Evolutionary conservation across 2,329 filamentous ascomycete species (phyloP).

Genomic region (Truncatella angustata): DNA sequence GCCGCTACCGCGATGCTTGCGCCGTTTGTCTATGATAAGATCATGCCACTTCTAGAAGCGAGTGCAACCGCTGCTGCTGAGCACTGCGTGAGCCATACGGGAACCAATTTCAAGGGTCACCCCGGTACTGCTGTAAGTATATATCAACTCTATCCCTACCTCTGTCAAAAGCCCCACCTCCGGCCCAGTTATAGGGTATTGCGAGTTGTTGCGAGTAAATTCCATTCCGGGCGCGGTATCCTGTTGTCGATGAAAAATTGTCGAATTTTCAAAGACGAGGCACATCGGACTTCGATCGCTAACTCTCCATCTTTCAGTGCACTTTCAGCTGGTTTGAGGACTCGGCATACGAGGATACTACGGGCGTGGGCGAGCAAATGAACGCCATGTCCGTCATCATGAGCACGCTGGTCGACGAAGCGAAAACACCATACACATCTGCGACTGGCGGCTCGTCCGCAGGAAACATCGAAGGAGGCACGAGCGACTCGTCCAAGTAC

Average conservation of each 20-base stretch:
- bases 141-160: neutral
- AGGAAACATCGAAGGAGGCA: constrained; percentile 23
- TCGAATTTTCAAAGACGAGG: too few species aligned
- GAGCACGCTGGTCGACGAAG: constrained; percentile 35
- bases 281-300: neutral
- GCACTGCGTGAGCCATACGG: constrained; percentile 20
- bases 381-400: constrained; percentile 51
- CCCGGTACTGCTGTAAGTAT: constrained; percentile 29
- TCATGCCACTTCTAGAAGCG: constrained; percentile 22
- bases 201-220: too few species aligned
- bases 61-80: constrained; percentile 38
- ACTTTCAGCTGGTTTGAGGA: constrained; percentile 49
- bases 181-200: too few species aligned
- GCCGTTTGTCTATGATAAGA: constrained; percentile 19
- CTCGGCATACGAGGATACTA: constrained; percentile 45
- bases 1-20: constrained; percentile 36
- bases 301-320: constrained; percentile 33
- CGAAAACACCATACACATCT: constrained; percentile 16
- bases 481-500: constrained; percentile 19
- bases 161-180: too few species aligned
- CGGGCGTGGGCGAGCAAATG: constrained; percentile 55
- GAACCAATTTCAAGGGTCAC: constrained; percentile 16
- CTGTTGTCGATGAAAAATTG: too few species aligned
- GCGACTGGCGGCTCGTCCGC: constrained; percentile 24
- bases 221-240: too few species aligned